Conservation (phyloP, 352 stramenopile genomes). For the Elongisporangium senticosum region DNA sequence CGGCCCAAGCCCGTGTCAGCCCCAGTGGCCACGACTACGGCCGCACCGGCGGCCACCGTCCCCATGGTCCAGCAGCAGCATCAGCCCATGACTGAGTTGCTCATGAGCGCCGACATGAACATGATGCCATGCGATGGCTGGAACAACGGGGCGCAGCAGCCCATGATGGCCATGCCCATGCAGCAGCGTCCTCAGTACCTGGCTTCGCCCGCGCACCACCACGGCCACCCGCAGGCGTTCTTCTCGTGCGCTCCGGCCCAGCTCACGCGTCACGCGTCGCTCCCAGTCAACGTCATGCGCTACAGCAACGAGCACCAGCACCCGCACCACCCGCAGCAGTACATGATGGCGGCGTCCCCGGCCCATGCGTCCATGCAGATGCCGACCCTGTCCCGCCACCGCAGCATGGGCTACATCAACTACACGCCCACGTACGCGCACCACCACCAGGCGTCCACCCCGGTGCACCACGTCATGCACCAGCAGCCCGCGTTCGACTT, state of each 20-base stretch:
- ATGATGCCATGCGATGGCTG: neutral
- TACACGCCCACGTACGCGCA: constrained; percentile 13
- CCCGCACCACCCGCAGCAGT: constrained; percentile 20
- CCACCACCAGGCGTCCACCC: constrained; percentile 29
- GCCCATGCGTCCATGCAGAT: constrained; percentile 23
- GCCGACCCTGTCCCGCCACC: constrained; percentile 53
- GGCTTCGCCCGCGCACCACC: neutral
- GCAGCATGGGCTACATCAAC: constrained; percentile 57
- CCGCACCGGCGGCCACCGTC: too few species aligned
- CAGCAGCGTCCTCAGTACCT: neutral
- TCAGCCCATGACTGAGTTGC: neutral
- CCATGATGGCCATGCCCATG: neutral
- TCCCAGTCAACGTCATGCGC: constrained; percentile 49
- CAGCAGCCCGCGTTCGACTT: constrained; percentile 51
- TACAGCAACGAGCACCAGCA: constrained; percentile 15
- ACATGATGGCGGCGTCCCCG: constrained; percentile 14
- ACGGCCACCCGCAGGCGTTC: neutral
- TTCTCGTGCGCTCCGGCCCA: constrained; percentile 42
- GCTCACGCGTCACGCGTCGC: constrained; percentile 67
- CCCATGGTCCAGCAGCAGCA: neutral
- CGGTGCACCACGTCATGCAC: constrained; percentile 31
- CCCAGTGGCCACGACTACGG: neutral
- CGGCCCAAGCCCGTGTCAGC: neutral
- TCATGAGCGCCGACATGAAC: neutral
- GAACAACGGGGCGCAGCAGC: neutral